Conservation (phyloP, 2,329 filamentous ascomycete species). For the Claviceps quebecensis region DNA sequence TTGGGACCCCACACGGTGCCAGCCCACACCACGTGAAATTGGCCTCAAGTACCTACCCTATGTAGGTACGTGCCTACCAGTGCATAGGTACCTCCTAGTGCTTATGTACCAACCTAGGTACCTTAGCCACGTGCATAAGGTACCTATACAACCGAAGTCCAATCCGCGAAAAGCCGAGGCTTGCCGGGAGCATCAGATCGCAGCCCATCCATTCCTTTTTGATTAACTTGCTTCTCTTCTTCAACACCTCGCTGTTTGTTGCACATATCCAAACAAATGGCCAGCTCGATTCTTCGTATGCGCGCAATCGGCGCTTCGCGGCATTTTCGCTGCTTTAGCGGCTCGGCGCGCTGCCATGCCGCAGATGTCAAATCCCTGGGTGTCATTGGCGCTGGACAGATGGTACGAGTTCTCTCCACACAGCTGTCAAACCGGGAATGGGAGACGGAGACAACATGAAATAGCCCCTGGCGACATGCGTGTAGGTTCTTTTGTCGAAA, state of each 20-base stretch:
- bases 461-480: neutral
- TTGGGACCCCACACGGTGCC: no score
- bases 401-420: constrained; percentile 44
- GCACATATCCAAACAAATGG: constrained; percentile 21
- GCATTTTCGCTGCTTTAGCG: constrained; percentile 52
- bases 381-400: constrained; percentile 89
- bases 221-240: neutral
- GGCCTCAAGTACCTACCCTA: no score
- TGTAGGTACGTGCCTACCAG: no score
- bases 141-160: neutral
- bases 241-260: neutral
- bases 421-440: constrained; percentile 2
- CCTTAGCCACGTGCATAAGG: neutral
- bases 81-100: no score
- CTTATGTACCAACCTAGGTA: no score
- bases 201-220: constrained; percentile 5
- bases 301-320: constrained; percentile 21
- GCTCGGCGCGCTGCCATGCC: constrained; percentile 42
- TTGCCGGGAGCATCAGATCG: constrained; percentile 19
- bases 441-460: neutral
- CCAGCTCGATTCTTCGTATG: constrained; percentile 24
- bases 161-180: constrained; percentile 25
- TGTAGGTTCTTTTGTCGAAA: neutral
- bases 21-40: no score
- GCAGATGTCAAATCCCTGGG: constrained; percentile 76